These are phyloP conservation scores for Ochromonas danica DNA, from an alignment of 108 stramenopile genomes.

Conservation along the genomic window DNA sequence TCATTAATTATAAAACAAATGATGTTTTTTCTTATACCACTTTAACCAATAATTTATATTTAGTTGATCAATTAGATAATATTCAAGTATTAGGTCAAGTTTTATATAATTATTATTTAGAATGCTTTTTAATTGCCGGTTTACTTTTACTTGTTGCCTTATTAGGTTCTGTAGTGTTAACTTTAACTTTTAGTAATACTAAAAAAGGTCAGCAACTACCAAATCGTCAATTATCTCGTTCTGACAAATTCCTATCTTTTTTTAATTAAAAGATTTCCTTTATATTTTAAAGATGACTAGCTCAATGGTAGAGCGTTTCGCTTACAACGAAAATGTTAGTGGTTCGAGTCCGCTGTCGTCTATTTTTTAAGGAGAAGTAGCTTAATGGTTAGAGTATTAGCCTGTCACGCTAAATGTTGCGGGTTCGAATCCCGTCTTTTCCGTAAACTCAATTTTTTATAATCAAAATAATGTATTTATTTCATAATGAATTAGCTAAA, in stretches of 20 bases:
- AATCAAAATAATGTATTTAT: constrained; percentile 24
- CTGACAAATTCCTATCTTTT: constrained; percentile 23
- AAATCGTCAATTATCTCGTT: constrained; percentile 30
- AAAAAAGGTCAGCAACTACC: constrained; percentile 5
- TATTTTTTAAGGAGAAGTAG: constrained; percentile 26
- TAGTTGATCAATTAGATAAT: constrained; percentile 31
- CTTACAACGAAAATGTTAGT: constrained; percentile 32
- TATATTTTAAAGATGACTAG: constrained; percentile 11
- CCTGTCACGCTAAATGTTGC: constrained; percentile 34
- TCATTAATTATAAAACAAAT: constrained; percentile 18
- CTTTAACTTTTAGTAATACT: constrained; percentile 25
- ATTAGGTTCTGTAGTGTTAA: constrained; percentile 25
- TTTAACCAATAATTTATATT: constrained; percentile 21
- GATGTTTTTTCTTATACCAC: constrained; percentile 17
- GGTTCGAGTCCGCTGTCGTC: constrained; percentile 29
- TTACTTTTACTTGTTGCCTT: constrained; percentile 11
- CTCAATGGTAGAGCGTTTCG: constrained; percentile 33
- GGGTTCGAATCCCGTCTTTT: constrained; percentile 32
- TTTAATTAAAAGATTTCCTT: constrained; percentile 27
- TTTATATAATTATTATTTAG: constrained; percentile 29
- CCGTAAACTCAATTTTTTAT: constrained; percentile 23
- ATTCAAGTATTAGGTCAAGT: constrained; percentile 30
- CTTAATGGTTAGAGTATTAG: constrained; percentile 32
- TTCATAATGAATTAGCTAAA: constrained; percentile 26
- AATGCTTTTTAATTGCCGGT: constrained; percentile 11